Evolutionary conservation across 805 yeast genomes (phyloP), one percentile per base, ranked within the genome.

Genomic region (Kodamaea nitidulidarum): DNA sequence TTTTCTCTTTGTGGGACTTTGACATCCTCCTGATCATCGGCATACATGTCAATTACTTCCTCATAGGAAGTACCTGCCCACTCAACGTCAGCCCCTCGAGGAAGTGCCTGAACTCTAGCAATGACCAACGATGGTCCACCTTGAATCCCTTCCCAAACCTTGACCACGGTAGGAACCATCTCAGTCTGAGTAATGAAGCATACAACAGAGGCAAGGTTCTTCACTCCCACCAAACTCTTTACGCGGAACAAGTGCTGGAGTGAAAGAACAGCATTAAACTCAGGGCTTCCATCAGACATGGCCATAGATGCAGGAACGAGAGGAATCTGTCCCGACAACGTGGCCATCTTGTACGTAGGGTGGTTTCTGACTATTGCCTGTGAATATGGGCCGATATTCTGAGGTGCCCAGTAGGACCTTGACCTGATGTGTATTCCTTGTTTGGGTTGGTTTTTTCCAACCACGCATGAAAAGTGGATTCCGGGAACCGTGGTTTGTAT

Each of bases 391-490:
- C 98, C 98, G 33, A 93, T 93, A 49, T 93, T 93, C 26, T 95
- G 91, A 0, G 98, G 98, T 0, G 97, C 98, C 98, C 98, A 93
- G 57, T 85, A 90, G 29, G 97, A 88, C 43, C 90, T 71, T 1
- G 97, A 88, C 51, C 93, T 91, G 7, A 93, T 88, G 54, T 93
- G 98, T 11, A 91, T 65, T 0, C 98, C 96, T 21, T 63, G 64
- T 48, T 83, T 83, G 9, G 26, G 8, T 12, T 20, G 3, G 2
- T 35, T 38, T 17, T 59, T 48, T 12, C 79, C 51, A 0, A 74
- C 73, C 10, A 74, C 65, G 11, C 83, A 79, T 0, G 96, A 85
- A 7, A 90, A 54, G 50, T 78, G 84, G 5, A 81, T 54, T 0
- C 59, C 56, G 1, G 46, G 2, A 81, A 53, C 1, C 49, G 47